Percentiles rank a stretch among this genome's conserved stretches.
Evolutionary conservation across 2,329 filamentous ascomycete species (phyloP).

Genomic region (Scytalidium lignicola): DNA sequence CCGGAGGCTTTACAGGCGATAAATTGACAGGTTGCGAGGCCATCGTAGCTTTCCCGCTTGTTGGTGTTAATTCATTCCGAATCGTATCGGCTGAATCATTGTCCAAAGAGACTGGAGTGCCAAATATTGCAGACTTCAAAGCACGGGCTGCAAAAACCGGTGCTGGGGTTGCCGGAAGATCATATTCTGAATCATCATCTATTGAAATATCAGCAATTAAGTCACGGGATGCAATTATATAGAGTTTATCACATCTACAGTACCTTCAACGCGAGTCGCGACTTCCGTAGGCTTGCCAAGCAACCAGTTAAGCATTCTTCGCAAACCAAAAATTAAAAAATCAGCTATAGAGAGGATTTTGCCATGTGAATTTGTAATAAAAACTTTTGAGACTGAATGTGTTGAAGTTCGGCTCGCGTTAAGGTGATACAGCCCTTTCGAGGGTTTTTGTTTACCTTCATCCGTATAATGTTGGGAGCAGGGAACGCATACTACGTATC

Average conservation of each 20-base stretch:
- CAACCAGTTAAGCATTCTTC: conserved; percentile 29
- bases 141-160: conserved; percentile 63
- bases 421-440: neutral
- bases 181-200: conserved; percentile 25
- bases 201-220: neutral
- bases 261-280: conserved; percentile 19
- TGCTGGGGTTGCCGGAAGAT: conserved; percentile 59
- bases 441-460: conserved; percentile 21
- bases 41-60: conserved; percentile 17
- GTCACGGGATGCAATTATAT: neutral
- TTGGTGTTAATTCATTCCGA: conserved; percentile 16
- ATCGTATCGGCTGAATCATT: conserved; percentile 29
- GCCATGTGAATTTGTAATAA: conserved; percentile 5
- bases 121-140: conserved; percentile 59
- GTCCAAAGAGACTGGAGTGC: conserved; percentile 42
- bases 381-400: neutral
- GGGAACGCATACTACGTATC: neutral
- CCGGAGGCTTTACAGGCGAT: conserved; percentile 29
- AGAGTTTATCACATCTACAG: neutral
- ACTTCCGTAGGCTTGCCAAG: conserved; percentile 20
- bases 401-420: neutral
- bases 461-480: conserved; percentile 1
- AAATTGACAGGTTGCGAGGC: conserved; percentile 23
- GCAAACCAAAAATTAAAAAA: neutral
- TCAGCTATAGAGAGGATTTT: neutral